A percentile compares a stretch with the other conserved stretches of the same genome.
phyloP scores from a whole-genome alignment of 306 rosid genomes.

The Prunus padus region DNA sequence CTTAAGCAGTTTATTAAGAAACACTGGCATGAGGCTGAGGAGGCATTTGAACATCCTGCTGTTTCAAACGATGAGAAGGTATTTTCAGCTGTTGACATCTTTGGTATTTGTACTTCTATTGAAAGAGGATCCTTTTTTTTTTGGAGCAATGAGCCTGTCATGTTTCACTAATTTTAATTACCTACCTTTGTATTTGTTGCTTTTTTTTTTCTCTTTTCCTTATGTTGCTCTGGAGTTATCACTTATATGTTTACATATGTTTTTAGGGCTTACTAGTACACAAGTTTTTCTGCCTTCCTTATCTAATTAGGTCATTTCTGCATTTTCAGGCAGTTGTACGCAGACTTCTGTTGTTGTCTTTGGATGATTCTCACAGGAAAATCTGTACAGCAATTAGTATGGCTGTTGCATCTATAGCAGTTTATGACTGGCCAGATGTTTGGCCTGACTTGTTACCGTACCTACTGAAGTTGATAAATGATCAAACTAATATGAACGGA shows the following conservation, averaged over 20 bases:
- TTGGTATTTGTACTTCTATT: conserved; percentile 8
- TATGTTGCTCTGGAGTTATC: not conserved
- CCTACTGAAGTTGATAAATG: conserved; percentile 68
- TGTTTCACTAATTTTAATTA: not conserved
- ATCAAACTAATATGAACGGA: conserved; percentile 70
- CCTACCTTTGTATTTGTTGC: not conserved
- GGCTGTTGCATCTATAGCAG: conserved; percentile 92
- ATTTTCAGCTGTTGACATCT: conserved; percentile 14
- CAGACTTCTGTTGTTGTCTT: conserved; percentile 61
- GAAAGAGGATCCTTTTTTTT: not conserved
- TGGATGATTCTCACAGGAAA: conserved; percentile 87
- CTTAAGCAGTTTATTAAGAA: conserved; percentile 85
- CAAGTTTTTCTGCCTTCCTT: not conserved
- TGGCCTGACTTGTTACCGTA: conserved; percentile 91
- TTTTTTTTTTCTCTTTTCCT: not conserved
- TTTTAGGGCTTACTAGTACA: not conserved
- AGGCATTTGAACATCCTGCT: conserved; percentile 79
- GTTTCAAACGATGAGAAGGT: conserved; percentile 85
- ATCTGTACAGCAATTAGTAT: conserved; percentile 91
- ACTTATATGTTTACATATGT: not conserved
- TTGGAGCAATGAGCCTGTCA: not conserved
- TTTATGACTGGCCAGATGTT: conserved; percentile 88
- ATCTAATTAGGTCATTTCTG: conserved; percentile 28
- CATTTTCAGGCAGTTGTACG: conserved; percentile 61
- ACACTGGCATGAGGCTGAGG: conserved; percentile 94